Percentiles rank a stretch among this genome's conserved stretches.
Conservation (phyloP, 352 stramenopile genomes). For the Phytophthora rubi region DNA sequence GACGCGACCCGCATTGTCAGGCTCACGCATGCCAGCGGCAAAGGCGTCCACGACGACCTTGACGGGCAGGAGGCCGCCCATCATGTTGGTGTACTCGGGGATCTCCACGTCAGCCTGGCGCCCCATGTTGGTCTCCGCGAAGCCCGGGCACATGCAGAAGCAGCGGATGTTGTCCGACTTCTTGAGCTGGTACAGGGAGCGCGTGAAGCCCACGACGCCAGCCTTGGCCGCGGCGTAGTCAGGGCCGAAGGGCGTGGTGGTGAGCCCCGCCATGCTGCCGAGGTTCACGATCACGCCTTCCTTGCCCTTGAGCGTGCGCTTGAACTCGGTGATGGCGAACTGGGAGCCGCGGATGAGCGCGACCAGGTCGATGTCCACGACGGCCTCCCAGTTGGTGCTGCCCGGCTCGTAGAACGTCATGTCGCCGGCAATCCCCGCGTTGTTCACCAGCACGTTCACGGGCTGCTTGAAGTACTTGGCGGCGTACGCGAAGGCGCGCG, state of each 20-base stretch:
- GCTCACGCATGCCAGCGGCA: slow-evolving; percentile 48
- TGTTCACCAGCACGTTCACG: slow-evolving; percentile 84
- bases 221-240: slow-evolving; percentile 81
- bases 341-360: slow-evolving; percentile 76
- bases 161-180: slow-evolving; percentile 74
- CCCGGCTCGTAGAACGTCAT: slow-evolving; percentile 53
- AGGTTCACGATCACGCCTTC: slow-evolving; percentile 80
- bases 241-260: slow-evolving; percentile 57
- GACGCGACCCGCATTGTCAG: slow-evolving; percentile 65
- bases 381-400: slow-evolving; percentile 58
- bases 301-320: slow-evolving; percentile 60
- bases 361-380: slow-evolving; percentile 78
- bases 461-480: slow-evolving; percentile 60
- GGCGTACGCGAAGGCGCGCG: slow-evolving; percentile 63
- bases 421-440: slow-evolving; percentile 74
- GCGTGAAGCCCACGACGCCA: slow-evolving; percentile 77
- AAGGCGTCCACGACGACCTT: slow-evolving; percentile 66
- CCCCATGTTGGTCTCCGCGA: slow-evolving; percentile 75
- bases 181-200: slow-evolving; percentile 65
- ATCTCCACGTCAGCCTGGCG: slow-evolving; percentile 41
- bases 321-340: slow-evolving; percentile 64
- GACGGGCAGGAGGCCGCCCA: slow-evolving; percentile 61
- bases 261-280: slow-evolving; percentile 66
- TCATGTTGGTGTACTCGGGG: slow-evolving; percentile 56
- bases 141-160: slow-evolving; percentile 72